phyloP scores from a whole-genome alignment of 2,329 filamentous ascomycete species.

The Fusarium stilboides region DNA sequence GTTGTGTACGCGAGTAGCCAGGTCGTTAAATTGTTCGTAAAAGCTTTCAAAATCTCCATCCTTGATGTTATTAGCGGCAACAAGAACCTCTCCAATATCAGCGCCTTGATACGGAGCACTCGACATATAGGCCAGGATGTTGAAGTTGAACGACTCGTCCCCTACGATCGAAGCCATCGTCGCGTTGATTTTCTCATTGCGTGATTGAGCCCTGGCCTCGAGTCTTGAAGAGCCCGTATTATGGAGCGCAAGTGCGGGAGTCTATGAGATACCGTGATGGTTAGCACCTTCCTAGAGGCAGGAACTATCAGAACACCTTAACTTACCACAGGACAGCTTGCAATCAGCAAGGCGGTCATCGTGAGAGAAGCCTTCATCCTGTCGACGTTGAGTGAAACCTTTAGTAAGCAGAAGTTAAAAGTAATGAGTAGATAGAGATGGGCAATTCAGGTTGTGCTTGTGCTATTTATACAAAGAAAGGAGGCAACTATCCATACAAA shows the following conservation, averaged over 20 bases:
- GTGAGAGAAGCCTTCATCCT: background rate
- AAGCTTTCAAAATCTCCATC: slow-evolving; percentile 47
- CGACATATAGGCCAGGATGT: slow-evolving; percentile 1
- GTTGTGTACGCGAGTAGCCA: slow-evolving; percentile 45
- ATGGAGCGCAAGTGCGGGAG: background rate
- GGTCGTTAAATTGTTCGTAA: slow-evolving; percentile 38
- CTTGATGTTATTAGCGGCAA: slow-evolving; percentile 48
- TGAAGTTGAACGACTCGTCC: slow-evolving; percentile 24
- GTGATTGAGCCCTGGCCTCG: background rate
- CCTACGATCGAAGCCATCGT: slow-evolving; percentile 16
- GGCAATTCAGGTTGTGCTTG: background rate
- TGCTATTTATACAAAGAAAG: background rate
- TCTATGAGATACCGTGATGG: background rate
- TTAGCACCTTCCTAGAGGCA: background rate
- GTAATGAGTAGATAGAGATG: background rate
- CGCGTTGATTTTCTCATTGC: background rate
- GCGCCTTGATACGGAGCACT: slow-evolving; percentile 13
- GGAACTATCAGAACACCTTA: background rate
- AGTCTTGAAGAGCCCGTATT: background rate
- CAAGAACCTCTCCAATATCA: slow-evolving; percentile 54
- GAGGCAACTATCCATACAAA: too few species aligned
- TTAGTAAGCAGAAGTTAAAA: background rate
- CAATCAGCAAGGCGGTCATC: background rate
- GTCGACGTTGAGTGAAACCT: background rate
- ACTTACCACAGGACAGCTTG: background rate